Evolutionary conservation across 2,329 filamentous ascomycete species (phyloP).

Genomic region (Ploettnerulaceae sp.): DNA sequence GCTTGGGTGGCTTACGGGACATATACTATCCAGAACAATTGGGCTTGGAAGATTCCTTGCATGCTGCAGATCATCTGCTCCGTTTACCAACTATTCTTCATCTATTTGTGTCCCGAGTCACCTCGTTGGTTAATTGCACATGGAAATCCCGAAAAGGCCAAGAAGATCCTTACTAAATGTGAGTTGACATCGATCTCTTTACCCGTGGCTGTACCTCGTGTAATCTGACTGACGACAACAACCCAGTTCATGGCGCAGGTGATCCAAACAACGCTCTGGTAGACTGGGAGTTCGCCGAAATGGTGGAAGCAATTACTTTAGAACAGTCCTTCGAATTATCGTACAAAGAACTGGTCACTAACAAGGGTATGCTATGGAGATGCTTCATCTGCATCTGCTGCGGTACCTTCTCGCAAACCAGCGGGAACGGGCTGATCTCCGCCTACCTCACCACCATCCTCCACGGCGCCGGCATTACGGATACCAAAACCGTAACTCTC

Average conservation of each 20-base stretch:
- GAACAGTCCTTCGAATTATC: conserved; percentile 2
- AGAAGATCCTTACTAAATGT: conserved; percentile 38
- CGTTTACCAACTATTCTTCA: background rate
- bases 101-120: conserved; percentile 10
- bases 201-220: too few species aligned
- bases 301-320: conserved; percentile 1
- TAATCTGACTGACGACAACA: too few species aligned
- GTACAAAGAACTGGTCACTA: background rate
- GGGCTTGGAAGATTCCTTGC: conserved; percentile 13
- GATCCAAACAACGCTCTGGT: conserved; percentile 3
- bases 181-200: too few species aligned
- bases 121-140: conserved; percentile 34
- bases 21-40: conserved; percentile 2
- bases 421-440: conserved; percentile 6
- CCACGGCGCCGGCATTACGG: conserved; percentile 32
- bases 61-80: conserved; percentile 11
- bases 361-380: conserved; percentile 6
- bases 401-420: conserved; percentile 7
- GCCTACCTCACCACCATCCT: conserved; percentile 35
- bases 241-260: conserved; percentile 36
- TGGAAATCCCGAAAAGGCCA: conserved; percentile 33
- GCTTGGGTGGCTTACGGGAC: conserved; percentile 39
- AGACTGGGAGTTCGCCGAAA: conserved; percentile 7
- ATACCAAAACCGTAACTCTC: conserved; percentile 29
- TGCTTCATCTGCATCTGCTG: conserved; percentile 1